Evolutionary conservation across 1,139 yeast species (phyloP).

Genomic region (Scheffersomyces insectosa): DNA sequence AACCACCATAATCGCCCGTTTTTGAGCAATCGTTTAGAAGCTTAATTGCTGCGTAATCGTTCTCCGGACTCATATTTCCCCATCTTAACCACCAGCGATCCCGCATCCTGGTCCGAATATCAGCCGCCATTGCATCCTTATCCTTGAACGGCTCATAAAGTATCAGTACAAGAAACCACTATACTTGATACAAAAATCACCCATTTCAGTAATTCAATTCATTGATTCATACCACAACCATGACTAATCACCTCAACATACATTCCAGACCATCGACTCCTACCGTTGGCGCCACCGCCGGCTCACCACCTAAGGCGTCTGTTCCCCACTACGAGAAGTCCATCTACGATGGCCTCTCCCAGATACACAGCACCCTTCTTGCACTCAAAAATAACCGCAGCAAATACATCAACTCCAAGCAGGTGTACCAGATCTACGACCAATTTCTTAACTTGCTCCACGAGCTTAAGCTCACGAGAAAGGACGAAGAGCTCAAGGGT

Average conservation of each 20-base stretch:
- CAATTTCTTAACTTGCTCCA: conserved; percentile 51
- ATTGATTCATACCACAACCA: neutral
- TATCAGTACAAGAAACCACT: no score
- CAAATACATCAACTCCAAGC: conserved; percentile 64
- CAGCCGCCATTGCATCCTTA: no score
- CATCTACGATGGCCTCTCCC: conserved; percentile 47
- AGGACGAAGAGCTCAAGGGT: conserved; percentile 50
- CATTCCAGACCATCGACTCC: neutral
- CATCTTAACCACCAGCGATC: no score
- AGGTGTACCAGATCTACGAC: conserved; percentile 57
- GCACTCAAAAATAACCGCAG: conserved; percentile 64
- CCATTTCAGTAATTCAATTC: no score
- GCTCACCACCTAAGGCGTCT: conserved; percentile 4
- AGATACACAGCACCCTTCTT: conserved; percentile 51
- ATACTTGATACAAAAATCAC: no score
- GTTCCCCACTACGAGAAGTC: conserved; percentile 46
- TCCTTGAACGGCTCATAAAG: no score
- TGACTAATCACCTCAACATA: neutral
- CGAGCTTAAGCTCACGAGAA: conserved; percentile 50
- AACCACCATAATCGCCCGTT: no score
- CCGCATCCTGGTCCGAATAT: no score
- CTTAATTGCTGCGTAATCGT: no score
- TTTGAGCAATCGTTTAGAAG: no score
- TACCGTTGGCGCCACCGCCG: conserved; percentile 3
- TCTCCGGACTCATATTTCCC: no score